Percentiles rank a stretch among this genome's conserved stretches.
Conservation (phyloP, 2,329 filamentous ascomycete genomes). For the Epichloe scottii region DNA sequence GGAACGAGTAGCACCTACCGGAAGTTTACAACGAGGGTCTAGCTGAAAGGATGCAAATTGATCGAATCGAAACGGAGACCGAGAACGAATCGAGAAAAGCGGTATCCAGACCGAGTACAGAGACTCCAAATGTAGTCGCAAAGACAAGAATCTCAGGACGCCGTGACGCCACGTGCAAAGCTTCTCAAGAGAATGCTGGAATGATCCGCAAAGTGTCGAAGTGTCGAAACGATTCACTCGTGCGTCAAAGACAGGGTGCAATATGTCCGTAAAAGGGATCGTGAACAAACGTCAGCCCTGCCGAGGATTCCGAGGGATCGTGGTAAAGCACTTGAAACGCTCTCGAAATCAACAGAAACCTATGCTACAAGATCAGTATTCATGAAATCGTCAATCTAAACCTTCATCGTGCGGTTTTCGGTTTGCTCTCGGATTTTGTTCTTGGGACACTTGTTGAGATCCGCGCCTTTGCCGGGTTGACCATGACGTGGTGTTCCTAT, state of each 20-base stretch:
- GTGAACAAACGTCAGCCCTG: slow-evolving; percentile 22
- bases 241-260: slow-evolving; percentile 15
- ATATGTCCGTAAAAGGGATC: slow-evolving; percentile 13
- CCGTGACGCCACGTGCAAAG: slow-evolving; percentile 26
- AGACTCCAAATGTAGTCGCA: slow-evolving; percentile 25
- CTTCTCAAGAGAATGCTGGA: slow-evolving; percentile 19
- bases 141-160: slow-evolving; percentile 25
- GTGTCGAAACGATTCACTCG: slow-evolving; percentile 5
- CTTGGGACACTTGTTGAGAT: not conserved
- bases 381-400: not conserved
- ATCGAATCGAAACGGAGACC: slow-evolving; percentile 17
- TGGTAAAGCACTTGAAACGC: slow-evolving; percentile 26
- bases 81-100: slow-evolving; percentile 22
- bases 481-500: not conserved
- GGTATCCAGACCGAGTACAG: slow-evolving; percentile 24
- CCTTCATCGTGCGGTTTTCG: not conserved
- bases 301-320: slow-evolving; percentile 28
- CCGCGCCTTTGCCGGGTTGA: not conserved
- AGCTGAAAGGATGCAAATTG: slow-evolving; percentile 16
- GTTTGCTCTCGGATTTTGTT: not conserved
- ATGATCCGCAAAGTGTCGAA: slow-evolving; percentile 10
- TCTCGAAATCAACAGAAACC: slow-evolving; percentile 29
- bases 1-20: slow-evolving; percentile 6
- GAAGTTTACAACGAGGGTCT: slow-evolving; percentile 4
- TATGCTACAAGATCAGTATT: slow-evolving; percentile 15